phyloP scores from a whole-genome alignment of 305 asterid species.

The Stenogyne calaminthoides region DNA sequence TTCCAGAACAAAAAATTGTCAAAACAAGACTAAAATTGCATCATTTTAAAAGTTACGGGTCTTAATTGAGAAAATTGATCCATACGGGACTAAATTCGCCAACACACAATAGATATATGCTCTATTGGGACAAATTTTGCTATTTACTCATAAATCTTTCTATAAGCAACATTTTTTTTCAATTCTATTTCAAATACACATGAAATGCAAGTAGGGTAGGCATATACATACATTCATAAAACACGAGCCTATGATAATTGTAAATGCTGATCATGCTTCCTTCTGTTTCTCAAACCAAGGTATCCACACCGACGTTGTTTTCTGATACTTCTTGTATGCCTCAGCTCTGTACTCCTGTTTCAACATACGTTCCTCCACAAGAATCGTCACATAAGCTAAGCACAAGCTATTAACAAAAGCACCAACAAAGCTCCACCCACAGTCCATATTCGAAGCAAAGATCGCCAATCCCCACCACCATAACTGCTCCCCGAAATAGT shows the following conservation, averaged over 20 bases:
- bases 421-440: constrained; percentile 61
- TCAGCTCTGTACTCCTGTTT: constrained; percentile 70
- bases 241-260: background rate
- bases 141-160: background rate
- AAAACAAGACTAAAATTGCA: too few relatives aligned
- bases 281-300: constrained; percentile 86
- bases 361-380: constrained; percentile 83
- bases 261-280: constrained; percentile 42
- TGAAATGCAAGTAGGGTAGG: constrained; percentile 11
- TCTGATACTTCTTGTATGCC: constrained; percentile 65
- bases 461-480: constrained; percentile 97
- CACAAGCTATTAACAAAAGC: constrained; percentile 74
- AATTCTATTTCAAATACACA: constrained; percentile 21
- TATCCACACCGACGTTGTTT: constrained; percentile 76
- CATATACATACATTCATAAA: constrained; percentile 30
- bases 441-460: constrained; percentile 75
- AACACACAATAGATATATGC: too few relatives aligned
- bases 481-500: constrained; percentile 92
- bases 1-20: too few relatives aligned
- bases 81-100: too few relatives aligned
- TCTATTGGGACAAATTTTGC: too few relatives aligned
- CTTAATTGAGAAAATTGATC: too few relatives aligned
- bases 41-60: too few relatives aligned
- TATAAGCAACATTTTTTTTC: background rate
- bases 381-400: constrained; percentile 80